phyloP scores from a whole-genome alignment of 441 rosid species.

The Brassica balearica region DNA sequence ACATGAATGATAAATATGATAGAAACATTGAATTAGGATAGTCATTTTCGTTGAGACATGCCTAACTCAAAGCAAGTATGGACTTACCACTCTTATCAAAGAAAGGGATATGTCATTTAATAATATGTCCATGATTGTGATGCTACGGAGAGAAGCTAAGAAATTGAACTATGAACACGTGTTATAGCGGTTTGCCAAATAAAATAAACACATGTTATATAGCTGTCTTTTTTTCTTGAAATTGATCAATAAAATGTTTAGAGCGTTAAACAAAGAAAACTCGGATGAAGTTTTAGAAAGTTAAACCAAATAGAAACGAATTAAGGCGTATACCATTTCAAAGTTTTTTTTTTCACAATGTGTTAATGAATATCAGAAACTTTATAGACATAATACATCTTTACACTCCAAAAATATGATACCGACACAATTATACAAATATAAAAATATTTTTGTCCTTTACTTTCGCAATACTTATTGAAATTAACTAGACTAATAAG shows the following conservation, averaged over 20 bases:
- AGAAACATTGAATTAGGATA: slow-evolving; percentile 29
- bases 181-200: not conserved
- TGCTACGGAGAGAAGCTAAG: slow-evolving; percentile 12
- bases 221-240: not conserved
- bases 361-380: not conserved
- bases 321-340: too few relatives aligned
- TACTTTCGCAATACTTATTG: not conserved
- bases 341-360: too few relatives aligned
- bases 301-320: too few relatives aligned
- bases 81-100: slow-evolving; percentile 20
- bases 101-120: slow-evolving; percentile 3
- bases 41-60: slow-evolving; percentile 48
- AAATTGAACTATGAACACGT: slow-evolving; percentile 14
- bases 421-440: not conserved
- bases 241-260: not conserved
- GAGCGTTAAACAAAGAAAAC: not conserved
- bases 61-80: slow-evolving; percentile 41
- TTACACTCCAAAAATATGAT: not conserved
- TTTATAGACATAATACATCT: not conserved
- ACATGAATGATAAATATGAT: slow-evolving; percentile 21
- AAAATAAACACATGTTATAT: not conserved
- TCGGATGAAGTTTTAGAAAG: not conserved
- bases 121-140: slow-evolving; percentile 37
- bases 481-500: not conserved
- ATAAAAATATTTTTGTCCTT: not conserved